Conservation (phyloP, 2,329 filamentous ascomycete species). For the Didymella lethalis region DNA sequence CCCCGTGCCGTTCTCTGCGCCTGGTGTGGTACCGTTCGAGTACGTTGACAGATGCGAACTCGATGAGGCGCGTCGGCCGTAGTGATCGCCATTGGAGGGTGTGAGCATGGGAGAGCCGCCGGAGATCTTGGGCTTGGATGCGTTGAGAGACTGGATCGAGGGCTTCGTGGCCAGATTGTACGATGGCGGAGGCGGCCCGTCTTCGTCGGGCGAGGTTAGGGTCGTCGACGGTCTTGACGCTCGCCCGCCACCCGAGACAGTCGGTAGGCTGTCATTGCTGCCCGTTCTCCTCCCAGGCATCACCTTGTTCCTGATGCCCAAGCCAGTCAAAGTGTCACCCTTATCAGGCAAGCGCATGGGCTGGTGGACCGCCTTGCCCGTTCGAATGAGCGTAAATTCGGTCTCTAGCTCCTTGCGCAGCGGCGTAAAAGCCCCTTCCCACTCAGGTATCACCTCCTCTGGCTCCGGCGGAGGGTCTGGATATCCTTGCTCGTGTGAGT, state of each 20-base stretch:
- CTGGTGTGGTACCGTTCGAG: conserved; percentile 33
- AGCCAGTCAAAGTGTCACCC: conserved; percentile 55
- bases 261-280: conserved; percentile 49
- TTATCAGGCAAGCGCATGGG: conserved; percentile 61
- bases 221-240: conserved; percentile 39
- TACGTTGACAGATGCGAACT: conserved; percentile 44
- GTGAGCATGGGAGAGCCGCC: conserved; percentile 44
- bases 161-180: conserved; percentile 46
- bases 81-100: conserved; percentile 43
- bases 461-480: conserved; percentile 76
- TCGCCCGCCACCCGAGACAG: conserved; percentile 35
- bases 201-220: conserved; percentile 37
- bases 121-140: conserved; percentile 44
- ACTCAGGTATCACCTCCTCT: conserved; percentile 72
- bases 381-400: conserved; percentile 66
- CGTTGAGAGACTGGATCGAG: conserved; percentile 45
- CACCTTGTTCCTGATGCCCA: conserved; percentile 57
- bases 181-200: conserved; percentile 37
- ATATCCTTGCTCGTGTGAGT: conserved; percentile 72
- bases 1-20: conserved; percentile 27
- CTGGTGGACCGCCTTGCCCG: conserved; percentile 71
- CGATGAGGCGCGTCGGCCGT: conserved; percentile 42
- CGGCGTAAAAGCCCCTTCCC: conserved; percentile 69
- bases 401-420: conserved; percentile 72
- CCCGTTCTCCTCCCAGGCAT: conserved; percentile 38